Base-by-base conservation (phyloP, 345 rosid genomes). In the Salix udensis region DNA sequence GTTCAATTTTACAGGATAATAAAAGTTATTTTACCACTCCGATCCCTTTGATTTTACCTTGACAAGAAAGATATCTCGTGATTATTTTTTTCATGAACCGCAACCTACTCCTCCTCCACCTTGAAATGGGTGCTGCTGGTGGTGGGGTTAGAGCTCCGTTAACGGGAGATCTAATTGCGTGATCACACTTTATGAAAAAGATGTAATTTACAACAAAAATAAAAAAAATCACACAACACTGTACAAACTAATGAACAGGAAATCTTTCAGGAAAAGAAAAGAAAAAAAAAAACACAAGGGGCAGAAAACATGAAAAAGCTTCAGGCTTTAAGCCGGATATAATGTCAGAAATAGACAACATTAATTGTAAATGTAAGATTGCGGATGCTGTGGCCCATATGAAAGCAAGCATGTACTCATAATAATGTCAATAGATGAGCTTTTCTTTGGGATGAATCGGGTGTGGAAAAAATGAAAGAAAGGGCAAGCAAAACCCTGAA, bases 401-500 rank as follows among this genome's bases (percentile, higher is more conserved):
- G 58, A 52, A 8, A n/a, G 61, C 11, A 8, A n/a, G 61, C 11
- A 53, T 53, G 61, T 7, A 40, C 44, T 12, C 0, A 5, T 34
- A 34, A 5, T 34, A 21, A 53, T 21, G 61, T 19, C n/a, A 53
- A 7, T 6, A 46, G 36, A 24, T n/a, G 42, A 34, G 18, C 15
- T n/a, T 15, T 23, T 1, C 37, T 5, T 1, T 69, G 21, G 53
- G 71, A 72, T 40, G 78, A 68, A 39, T 23, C 62, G 42, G 15
- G 21, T 46, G 31, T 31, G 58, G 4, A 30, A 15, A 10, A 40
- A 0, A 13, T 31, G 52, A 4, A 65, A 4, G 50, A 53, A 70
- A 11, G n/a, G 46, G 48, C 50, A 40, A 81, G 79, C 79, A 77
- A 76, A 77, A 60, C 48, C 82, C 84, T 40, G 77, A 80, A 84